Base-by-base conservation (phyloP, 148 eudicot genomes). In the Agrostemma githago region DNA sequence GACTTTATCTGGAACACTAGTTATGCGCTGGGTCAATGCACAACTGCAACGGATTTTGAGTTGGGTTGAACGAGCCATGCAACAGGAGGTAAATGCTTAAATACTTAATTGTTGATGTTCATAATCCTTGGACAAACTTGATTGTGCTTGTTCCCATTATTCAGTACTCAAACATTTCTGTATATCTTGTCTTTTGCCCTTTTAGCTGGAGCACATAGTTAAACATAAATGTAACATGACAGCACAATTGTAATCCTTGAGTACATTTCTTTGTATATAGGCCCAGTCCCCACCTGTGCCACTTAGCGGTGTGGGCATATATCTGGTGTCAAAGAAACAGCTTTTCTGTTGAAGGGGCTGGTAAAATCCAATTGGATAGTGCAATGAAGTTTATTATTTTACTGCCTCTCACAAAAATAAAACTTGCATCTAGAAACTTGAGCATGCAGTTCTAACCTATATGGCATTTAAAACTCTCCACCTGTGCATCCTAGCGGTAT, bases 1-100 rank as follows among this genome's bases (percentile, higher is more conserved):
- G 84, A 86, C 88, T 51, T 76, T 89, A 71, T 96, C 99, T 70
- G 99, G 99, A 79, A 96, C 97, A 11, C 80, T 96, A 85, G 99
- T 96, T 74, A 81, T 96, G 88, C 90, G 99, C 64, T 96, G 99
- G 99, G 87, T 92, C 79, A 92, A 96, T 85, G 83, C 94, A 74
- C 99, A 96, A 81, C 94, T 96, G 75, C 88, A 85, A 72, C 87
- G 99, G 81, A 79, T 96, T 73, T 70, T 83, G 69, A 82, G 83
- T 70, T 96, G 99, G 99, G 94, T 96, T 75, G 92, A 90, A 81
- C 88, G 99, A 53, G 97, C 93, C 79, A 83, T 96, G 77, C 96
- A 90, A 68, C 99, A 96, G 80, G 99, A 96, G 99, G 99, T 96
- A 87, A 73, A 57, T 71, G 10, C 70, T 75, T 74, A 5, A 14